Base-by-base conservation (phyloP, 2,329 filamentous ascomycete genomes). In the Fusarium nygamai region DNA sequence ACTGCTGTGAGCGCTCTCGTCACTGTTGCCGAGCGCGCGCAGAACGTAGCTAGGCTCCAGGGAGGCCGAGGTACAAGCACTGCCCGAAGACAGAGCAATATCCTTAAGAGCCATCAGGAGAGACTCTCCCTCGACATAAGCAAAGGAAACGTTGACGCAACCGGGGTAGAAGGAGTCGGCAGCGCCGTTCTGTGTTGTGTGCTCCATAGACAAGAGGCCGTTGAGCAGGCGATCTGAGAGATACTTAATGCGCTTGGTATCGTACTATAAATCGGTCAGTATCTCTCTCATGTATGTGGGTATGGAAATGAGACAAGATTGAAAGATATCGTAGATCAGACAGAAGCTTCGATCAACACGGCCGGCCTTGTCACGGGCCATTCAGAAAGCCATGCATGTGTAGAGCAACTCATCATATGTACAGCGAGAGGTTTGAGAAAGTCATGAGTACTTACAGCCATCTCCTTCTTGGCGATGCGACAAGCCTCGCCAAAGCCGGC, bases 101-200 rank as follows among this genome's bases (percentile, higher is more conserved):
- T 99, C 96, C 85, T 99, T 99, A 51, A 99, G 86, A 0, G 96
- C 96, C 96, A 99, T 99, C 73, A 99, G 89, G 3, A 99, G 92
- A 6, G 96, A 98, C 84, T 99, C 96, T 76, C 96, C 96, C 84
- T 99, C 96, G 9, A 99, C 95, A 80, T 99, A 99, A 39, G 96
- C 96, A 81, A 99, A 99, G 0, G 96, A 99, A 17, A 99, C 93
- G 83, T 99, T 99, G 71, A 99, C 96, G 78, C 96, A 99, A 72
- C 96, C 96, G 5, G 96, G 95, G 82, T 99, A 99, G 83, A 97
- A 97, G 60, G 90, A 88, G 9, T 92, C 84, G 5, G 92, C 88
- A 77, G 96, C 94, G 58, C 96, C 96, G 80, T 99, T 99, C 78
- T 98, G 92, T 14, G 89, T 90, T 5, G 96, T 98, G 84, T 99